Base-by-base conservation (phyloP, 768 basidiomycete genomes). In the Galerina sulciceps region DNA sequence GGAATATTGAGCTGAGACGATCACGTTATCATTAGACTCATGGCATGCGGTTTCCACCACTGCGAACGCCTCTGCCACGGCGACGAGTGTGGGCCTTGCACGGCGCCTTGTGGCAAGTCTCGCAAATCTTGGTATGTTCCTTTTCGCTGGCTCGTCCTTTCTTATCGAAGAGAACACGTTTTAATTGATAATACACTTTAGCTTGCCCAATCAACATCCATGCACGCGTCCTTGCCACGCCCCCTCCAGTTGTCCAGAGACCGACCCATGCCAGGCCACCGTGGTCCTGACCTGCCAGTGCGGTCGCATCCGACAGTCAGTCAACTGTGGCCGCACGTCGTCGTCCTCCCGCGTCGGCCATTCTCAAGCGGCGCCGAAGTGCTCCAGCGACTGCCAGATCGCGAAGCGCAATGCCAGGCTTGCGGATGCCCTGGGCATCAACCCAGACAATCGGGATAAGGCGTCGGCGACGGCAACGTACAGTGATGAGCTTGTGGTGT, bases 341-440 rank as follows among this genome's bases (percentile, higher is more conserved):
- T 71, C 75, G 1, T 67, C 79, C 1, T 79, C 81, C 51, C 76
- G 85, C 3, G 68, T 73, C 0, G 81, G 81, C 4, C 75, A 79
- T 40, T 64, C 71, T 34, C 72, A 67, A 34, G 26, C 63, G 66
- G 76, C 59, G 62, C 76, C 63, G 9, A 90, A 90, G 62, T 99
- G 97, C 68, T 85, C 86, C 14, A 88, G 84, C 44, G 93, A 96
- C 43, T 99, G 97, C 65, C 79, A 77, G 37, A 79, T 94, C 49
- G 91, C 89, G 43, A 91, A 96, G 69, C 84, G 97, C 10, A 98
- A 97, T 65, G 92, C 89, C 0, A 78, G 86, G 36, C 74, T 99
- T 8, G 97, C 97, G 0, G 94, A 95, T 38, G 97, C 97, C 1
- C 74, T 99, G 4, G 95, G 96, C 0, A 96, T 99, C 66, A 88